Evolutionary conservation across 176 grass and related monocot species (phyloP), one percentile per base, ranked within the genome.

Genomic region (Juncus effusus): DNA sequence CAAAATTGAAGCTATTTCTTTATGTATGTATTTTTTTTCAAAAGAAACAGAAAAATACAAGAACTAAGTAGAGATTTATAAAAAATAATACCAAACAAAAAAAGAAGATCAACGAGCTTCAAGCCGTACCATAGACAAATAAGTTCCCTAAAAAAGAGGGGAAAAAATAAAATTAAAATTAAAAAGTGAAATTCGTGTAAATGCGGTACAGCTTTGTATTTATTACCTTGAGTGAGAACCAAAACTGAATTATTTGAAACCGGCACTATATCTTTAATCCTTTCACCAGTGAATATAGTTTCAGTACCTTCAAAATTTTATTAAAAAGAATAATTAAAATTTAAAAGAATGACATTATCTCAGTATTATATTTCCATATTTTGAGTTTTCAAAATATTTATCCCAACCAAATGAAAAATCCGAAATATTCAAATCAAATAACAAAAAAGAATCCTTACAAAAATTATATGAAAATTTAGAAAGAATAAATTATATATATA

Each of bases 141-240:
- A 82, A 64, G 37, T 72, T 82, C 76, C 73, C 80, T 82, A 66
- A 59, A 82, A 54, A 73, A 65, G 37, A 44, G 38, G 10, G 44
- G 2, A 6, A 28, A 35, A 51, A 56, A 78, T 15, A 4, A 61
- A 10, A n/a, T 6, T 59, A 69, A 67, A 53, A 54, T 16, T 55
- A 10, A 45, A 53, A 13, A 6, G 35, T 14, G 10, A 19, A n/a
- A 6, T 5, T 8, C n/a, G 4, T 42, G 13, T 60, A 51, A 61
- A 36, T 49, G 42, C n/a, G 45, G 19, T 42, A 37, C 6, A 53
- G 11, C 16, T 5, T 47, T 47, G 44, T 56, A 11, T 70, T 10
- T 70, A 16, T 81, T 83, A 96, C 93, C 85, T 79, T 91, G 88
- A 76, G 87, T 83, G 85, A 97, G 88, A 72, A 89, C 79, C 64